Percentiles rank a stretch among this genome's conserved stretches.
Evolutionary conservation across 169 alveolate genomes (phyloP).

Genomic region (Plasmodium gaboni): DNA sequence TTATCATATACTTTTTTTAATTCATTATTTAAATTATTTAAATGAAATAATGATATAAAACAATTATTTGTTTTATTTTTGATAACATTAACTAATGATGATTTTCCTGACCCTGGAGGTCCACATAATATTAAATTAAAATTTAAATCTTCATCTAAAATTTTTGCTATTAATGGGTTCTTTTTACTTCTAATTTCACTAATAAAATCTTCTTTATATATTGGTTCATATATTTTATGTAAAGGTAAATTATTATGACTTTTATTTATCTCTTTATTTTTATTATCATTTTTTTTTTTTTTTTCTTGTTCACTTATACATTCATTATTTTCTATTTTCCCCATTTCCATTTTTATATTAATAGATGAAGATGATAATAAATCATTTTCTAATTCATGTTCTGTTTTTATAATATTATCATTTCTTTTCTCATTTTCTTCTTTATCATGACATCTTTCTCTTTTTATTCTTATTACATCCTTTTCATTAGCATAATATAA

Average conservation of each 20-base stretch:
- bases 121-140: slow-evolving; percentile 82
- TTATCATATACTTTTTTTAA: slow-evolving; percentile 51
- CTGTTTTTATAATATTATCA: slow-evolving; percentile 6
- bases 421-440: slow-evolving; percentile 3
- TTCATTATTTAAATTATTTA: slow-evolving; percentile 69
- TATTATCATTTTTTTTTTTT: background rate
- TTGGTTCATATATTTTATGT: slow-evolving; percentile 70
- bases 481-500: background rate
- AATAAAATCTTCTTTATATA: slow-evolving; percentile 66
- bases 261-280: slow-evolving; percentile 9
- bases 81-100: slow-evolving; percentile 81
- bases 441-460: slow-evolving; percentile 15
- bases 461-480: slow-evolving; percentile 1
- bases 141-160: slow-evolving; percentile 66
- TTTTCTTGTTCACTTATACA: slow-evolving; percentile 3
- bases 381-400: background rate
- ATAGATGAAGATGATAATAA: background rate
- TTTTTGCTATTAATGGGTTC: slow-evolving; percentile 37
- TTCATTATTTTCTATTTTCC: slow-evolving; percentile 3
- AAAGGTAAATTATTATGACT: slow-evolving; percentile 35
- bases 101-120: slow-evolving; percentile 87
- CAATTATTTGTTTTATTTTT: slow-evolving; percentile 64
- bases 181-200: slow-evolving; percentile 51
- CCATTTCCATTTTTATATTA: slow-evolving; percentile 6
- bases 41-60: slow-evolving; percentile 51